phyloP scores from a whole-genome alignment of 164 flowering plant species.

The Nymphaea thermarum region DNA sequence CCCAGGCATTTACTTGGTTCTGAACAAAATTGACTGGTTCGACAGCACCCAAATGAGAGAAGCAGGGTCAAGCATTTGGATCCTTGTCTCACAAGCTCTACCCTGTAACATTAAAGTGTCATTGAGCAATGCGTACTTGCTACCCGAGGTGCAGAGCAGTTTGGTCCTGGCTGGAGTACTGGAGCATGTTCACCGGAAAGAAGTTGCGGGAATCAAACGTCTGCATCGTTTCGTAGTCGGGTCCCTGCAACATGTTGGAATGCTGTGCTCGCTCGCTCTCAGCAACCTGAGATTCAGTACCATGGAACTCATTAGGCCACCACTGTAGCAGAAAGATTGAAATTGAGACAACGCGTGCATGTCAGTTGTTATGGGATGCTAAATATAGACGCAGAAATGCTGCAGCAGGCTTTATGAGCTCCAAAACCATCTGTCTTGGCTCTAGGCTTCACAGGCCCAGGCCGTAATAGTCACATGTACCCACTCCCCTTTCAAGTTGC shows the following conservation, averaged over 20 bases:
- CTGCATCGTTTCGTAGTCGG: conserved; percentile 38
- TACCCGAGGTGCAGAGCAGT: conserved; percentile 64
- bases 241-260: conserved; percentile 30
- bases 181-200: conserved; percentile 37
- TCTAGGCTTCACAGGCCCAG: too few species aligned
- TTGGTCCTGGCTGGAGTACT: conserved; percentile 36
- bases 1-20: too few species aligned
- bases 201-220: conserved; percentile 45
- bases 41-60: too few species aligned
- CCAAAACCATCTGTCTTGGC: too few species aligned
- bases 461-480: too few species aligned
- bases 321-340: not conserved
- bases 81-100: too few species aligned
- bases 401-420: too few species aligned
- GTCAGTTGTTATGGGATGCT: not conserved
- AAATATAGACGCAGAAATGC: not conserved
- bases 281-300: conserved; percentile 23
- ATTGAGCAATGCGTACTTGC: not conserved
- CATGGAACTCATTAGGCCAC: not conserved
- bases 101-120: too few species aligned
- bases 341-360: not conserved
- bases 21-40: too few species aligned
- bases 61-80: too few species aligned
- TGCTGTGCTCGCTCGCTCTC: conserved; percentile 47
- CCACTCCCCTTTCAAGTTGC: too few species aligned